phyloP scores from a whole-genome alignment of 768 basidiomycete genomes.

The Trametes cingulata region DNA sequence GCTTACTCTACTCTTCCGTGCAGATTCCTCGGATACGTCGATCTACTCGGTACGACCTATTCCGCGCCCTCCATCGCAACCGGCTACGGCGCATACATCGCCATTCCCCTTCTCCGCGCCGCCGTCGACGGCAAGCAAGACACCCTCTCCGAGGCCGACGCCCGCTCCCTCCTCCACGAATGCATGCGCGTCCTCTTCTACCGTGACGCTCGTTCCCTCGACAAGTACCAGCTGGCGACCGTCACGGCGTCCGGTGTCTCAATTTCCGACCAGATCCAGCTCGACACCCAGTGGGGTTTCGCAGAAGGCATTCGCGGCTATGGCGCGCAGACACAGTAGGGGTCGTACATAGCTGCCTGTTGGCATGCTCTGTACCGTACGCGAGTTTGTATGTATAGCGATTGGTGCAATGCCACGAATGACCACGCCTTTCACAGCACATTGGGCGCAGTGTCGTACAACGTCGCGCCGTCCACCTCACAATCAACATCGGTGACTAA shows the following conservation, averaged over 20 bases:
- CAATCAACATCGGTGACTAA: too few relatives aligned
- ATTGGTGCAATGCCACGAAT: too few relatives aligned
- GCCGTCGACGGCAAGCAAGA: conserved; percentile 85
- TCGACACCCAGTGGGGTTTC: conserved; percentile 87
- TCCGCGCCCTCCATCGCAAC: conserved; percentile 91
- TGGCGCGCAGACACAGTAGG: conserved; percentile 85
- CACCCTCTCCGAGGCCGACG: conserved; percentile 75
- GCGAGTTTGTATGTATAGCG: neutral
- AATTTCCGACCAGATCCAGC: conserved; percentile 75
- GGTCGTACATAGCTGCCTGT: neutral
- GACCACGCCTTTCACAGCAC: too few relatives aligned
- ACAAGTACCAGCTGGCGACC: conserved; percentile 98
- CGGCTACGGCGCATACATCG: conserved; percentile 91
- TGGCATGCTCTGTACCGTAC: neutral
- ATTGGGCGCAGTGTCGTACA: too few relatives aligned
- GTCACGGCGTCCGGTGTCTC: conserved; percentile 74
- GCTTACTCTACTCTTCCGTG: neutral
- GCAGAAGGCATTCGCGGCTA: conserved; percentile 92
- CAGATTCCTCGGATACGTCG: conserved; percentile 93
- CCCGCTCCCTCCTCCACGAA: conserved; percentile 73
- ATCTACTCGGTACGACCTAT: conserved; percentile 96
- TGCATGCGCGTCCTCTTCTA: conserved; percentile 95
- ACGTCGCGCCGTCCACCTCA: too few relatives aligned
- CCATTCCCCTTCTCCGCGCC: conserved; percentile 87
- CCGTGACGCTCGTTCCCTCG: conserved; percentile 91